These are phyloP conservation scores for Juglanconis oblonga DNA, from an alignment of 2,329 filamentous ascomycete species.

Conservation along the genomic window DNA sequence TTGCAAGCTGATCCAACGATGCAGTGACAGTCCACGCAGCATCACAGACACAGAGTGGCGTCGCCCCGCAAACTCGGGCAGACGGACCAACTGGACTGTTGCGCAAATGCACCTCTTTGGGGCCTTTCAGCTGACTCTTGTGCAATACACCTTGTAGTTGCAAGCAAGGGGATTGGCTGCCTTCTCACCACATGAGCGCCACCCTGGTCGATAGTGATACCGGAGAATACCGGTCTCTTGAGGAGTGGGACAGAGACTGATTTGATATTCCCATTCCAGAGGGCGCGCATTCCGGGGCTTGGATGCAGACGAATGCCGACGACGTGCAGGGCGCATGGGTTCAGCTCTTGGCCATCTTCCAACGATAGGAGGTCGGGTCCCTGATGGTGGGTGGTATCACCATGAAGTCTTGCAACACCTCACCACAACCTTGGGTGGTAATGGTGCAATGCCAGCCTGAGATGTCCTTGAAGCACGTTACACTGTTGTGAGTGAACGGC, in stretches of 20 bases:
- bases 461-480: not conserved
- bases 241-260: not conserved
- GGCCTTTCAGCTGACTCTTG: not conserved
- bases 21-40: no score
- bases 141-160: not conserved
- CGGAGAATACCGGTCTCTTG: not conserved
- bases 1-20: not conserved
- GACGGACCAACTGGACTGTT: not conserved
- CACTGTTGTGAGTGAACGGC: not conserved
- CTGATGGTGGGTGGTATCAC: not conserved
- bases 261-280: not conserved
- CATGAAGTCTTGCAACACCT: not conserved
- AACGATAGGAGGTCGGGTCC: not conserved
- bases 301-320: not conserved
- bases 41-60: not conserved
- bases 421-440: not conserved
- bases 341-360: not conserved
- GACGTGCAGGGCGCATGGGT: not conserved
- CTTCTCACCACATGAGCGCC: not conserved
- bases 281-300: not conserved
- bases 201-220: not conserved
- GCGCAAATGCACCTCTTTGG: not conserved
- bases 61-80: not conserved
- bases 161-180: not conserved
- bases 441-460: not conserved